Base-by-base conservation (phyloP, 179 eudicot genomes). In the Drosera spatulata region DNA sequence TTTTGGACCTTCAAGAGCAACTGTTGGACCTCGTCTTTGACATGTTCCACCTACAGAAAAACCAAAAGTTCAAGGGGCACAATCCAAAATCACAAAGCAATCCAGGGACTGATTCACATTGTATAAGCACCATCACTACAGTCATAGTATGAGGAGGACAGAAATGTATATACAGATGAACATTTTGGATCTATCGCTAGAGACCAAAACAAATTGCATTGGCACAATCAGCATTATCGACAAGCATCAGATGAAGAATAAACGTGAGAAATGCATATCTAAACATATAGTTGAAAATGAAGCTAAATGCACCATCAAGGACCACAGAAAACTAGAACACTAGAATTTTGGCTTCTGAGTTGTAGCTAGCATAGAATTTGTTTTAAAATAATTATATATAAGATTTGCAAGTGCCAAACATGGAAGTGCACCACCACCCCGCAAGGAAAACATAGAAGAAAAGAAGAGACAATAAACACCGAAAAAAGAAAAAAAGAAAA, bases 1-100 rank as follows among this genome's bases (percentile, higher is more conserved):
- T 73, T 68, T 71, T 91, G 82, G 64, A 91, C 77, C 70, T 48
- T 69, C 45, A 71, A 42, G 11, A 91, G 96, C 69, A 84, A 42
- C 61, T 80, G 79, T 67, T 82, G 82, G 50, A 91, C 96, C 69
- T 60, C 65, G 72, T 91, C 97, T 61, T 75, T 69, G 7, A 83
- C 88, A 60, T 73, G 52, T 61, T 60, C 68, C 63, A 82, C 84
- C 97, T 91, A 68, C 72, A 66, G 65, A 67, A 53, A 53, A 58
- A 49, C 49, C 33, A 14, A 63, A 52, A 41, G 53, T 61, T 40
- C 66, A 6, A 55, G 62, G 11, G 59, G 59, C 22, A 44, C 60
- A 11, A 10, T 56, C 10, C 53, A 14, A 13, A 5, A 13, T n/a
- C 54, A 13, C 54, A 51, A 7, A 51, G 7, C n/a, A 14, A 14